Evolutionary conservation across 371 early-diverging fungal species (phyloP), one percentile per base, ranked within the genome.

Genomic region (Saksenaea vasiformis): DNA sequence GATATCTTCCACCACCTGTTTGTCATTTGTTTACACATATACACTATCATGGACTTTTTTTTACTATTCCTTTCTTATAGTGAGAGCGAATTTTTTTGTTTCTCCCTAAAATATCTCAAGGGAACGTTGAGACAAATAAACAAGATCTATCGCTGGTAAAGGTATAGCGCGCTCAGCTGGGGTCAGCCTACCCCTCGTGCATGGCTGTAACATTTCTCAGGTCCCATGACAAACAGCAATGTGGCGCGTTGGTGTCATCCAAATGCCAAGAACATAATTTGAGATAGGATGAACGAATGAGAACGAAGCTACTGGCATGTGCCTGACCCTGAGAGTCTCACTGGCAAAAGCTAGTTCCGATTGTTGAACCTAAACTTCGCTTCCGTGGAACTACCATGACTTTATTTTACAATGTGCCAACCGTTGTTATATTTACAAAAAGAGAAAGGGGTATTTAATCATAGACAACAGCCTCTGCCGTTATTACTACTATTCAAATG

Each of bases 401-500:
- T 47, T 47, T 47, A 47, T 47, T 47, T 1, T 47, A 47, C 51
- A 47, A 47, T 47, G 17, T 19, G 11, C 5, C 5, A 37, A 37
- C 8, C 13, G 37, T 5, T 47, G 7, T 11, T 57, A 19, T 57
- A 37, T 57, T 28, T 19, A 41, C 22, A 41, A 22, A 17, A 57
- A 22, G 5, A 36, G 37, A 57, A 36, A 27, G 38, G 17, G 35
- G 38, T 28, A 41, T 22, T 17, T 61, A n/a, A n/a, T 31, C 31
- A 7, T 31, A n/a, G 31, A 31, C 31, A 31, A 31, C 31, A 4
- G 7, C 7, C 31, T 31, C 7, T 31, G 31, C 31, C 31, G 7
- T 31, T 31, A 47, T 19, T 10, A 2, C 17, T 11, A 28, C 61
- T 59, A 74, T 62, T 74, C 75, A 64, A 74, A 69, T 26, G 77